Evolutionary conservation across 345 rosid species (phyloP), one percentile per base, ranked within the genome.

Genomic region (Euclidium syriacum): DNA sequence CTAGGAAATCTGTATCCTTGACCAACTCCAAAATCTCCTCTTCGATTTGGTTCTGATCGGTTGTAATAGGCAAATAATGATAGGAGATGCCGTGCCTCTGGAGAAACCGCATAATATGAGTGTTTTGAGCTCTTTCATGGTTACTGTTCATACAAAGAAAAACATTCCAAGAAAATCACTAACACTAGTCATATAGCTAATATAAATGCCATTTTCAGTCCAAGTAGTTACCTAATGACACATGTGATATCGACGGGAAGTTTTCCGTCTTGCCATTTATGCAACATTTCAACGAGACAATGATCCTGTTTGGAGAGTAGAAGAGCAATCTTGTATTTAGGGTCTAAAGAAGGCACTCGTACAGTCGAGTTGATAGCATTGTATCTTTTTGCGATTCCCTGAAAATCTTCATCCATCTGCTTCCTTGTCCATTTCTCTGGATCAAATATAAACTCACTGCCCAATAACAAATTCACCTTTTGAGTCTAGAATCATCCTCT

Each of bases 251-350:
- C 95, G 10, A 90, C 85, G 0, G 96, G 99, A 71, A 94, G 91
- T 40, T 71, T 85, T 14, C 95, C 95, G 25, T 87, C 95, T 70
- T 90, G 99, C 99, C 97, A 90, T 59, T 75, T 73, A 50, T 94
- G 87, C 33, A 90, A 81, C 75, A 87, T 79, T 77, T 94, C 97
- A 65, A 79, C 80, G 27, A 94, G 77, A 81, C 97, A 94, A 67
- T 94, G 99, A 44, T 81, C 97, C 99, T 84, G 92, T 68, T 84
- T 94, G 3, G 99, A 90, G 72, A 79, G 80, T 41, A 90, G 79
- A 74, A 94, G 62, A 12, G 85, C 95, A 56, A 90, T 80, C 79
- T 87, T 87, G 78, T 79, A 87, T 52, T 84, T 94, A 66, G 96
- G 92, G 69, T 94, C 97, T 25, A 79, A 62, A 67, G 68, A 77